These are phyloP conservation scores for Oryza glumipatula DNA, from an alignment of 176 grass and related monocot genomes.

Conservation along the genomic window DNA sequence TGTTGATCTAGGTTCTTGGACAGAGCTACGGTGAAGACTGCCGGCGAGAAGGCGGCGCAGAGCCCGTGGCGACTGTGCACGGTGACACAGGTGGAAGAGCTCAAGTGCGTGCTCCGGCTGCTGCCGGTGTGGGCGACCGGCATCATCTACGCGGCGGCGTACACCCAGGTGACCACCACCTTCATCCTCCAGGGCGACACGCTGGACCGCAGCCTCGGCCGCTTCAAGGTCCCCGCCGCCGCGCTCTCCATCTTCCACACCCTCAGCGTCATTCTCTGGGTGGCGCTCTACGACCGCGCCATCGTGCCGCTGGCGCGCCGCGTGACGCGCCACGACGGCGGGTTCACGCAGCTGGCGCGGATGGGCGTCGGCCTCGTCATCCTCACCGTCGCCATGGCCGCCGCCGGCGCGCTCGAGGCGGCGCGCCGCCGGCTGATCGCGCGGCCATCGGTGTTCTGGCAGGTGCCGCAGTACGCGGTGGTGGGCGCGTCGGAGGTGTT, in stretches of 20 bases:
- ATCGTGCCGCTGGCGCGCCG: conserved; percentile 45
- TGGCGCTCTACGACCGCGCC: conserved; percentile 54
- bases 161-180: conserved; percentile 56
- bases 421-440: conserved; percentile 40
- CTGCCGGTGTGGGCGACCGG: conserved; percentile 54
- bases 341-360: conserved; percentile 58
- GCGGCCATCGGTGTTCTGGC: conserved; percentile 69
- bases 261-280: conserved; percentile 62
- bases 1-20: conserved; percentile 53
- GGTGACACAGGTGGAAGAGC: conserved; percentile 87
- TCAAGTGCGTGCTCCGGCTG: conserved; percentile 64
- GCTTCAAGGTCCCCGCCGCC: conserved; percentile 49
- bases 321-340: conserved; percentile 29
- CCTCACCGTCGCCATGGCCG: conserved; percentile 39
- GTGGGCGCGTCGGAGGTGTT: conserved; percentile 74
- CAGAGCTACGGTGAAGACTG: conserved; percentile 53
- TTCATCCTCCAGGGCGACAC: conserved; percentile 68
- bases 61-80: conserved; percentile 76
- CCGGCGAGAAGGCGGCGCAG: not conserved
- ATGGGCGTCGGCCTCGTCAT: conserved; percentile 55
- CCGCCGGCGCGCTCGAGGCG: conserved; percentile 42
- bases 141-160: conserved; percentile 52
- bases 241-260: conserved; percentile 69
- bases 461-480: conserved; percentile 75
- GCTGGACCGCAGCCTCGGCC: conserved; percentile 46